Percentiles rank a stretch among this genome's conserved stretches.
These are phyloP conservation scores for Colletotrichum karsti DNA, from an alignment of 2,329 filamentous ascomycete species.

Conservation along the genomic window DNA sequence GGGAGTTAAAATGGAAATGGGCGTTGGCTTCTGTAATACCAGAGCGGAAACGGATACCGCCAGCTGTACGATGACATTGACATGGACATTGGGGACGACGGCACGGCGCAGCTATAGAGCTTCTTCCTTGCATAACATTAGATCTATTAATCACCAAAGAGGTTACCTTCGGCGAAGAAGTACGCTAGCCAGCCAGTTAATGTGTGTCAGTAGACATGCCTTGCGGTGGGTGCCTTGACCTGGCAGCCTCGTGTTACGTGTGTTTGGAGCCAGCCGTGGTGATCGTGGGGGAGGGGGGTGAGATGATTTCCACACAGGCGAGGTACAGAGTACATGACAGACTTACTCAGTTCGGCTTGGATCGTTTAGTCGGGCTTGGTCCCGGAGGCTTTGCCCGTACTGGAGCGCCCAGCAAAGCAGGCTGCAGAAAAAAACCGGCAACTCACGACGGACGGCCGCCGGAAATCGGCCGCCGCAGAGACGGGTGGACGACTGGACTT, in stretches of 20 bases:
- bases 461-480: neutral
- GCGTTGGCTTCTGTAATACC: conserved; percentile 27
- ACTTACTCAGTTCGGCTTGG: too few relatives aligned
- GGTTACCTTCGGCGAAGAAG: conserved; percentile 17
- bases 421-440: neutral
- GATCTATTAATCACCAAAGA: conserved; percentile 27
- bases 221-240: neutral
- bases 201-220: neutral
- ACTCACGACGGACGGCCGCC: conserved; percentile 3
- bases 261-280: neutral
- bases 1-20: neutral
- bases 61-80: conserved; percentile 21
- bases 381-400: conserved; percentile 16
- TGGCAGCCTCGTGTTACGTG: neutral
- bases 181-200: too few relatives aligned
- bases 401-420: neutral
- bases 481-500: too few relatives aligned
- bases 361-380: conserved; percentile 15
- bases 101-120: conserved; percentile 17
- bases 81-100: neutral
- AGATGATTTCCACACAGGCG: neutral
- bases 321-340: neutral
- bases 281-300: neutral
- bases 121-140: conserved; percentile 21
- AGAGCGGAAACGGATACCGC: conserved; percentile 4